Evolutionary conservation across 2,329 filamentous ascomycete species (phyloP).

Genomic region (Colletotrichum sp.): DNA sequence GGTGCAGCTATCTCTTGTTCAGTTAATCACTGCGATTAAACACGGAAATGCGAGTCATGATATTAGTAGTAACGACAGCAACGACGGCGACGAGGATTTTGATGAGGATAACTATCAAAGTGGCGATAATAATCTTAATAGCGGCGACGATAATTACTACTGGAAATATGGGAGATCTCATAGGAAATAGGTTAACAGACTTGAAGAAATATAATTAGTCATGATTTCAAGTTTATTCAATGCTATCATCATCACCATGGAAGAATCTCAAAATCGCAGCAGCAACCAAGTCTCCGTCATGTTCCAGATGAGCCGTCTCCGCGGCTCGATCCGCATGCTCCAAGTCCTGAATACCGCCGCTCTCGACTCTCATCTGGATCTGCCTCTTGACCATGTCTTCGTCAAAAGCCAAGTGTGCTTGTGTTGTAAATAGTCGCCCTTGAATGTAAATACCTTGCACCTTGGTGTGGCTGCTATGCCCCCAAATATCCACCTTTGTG

Average conservation of each 20-base stretch:
- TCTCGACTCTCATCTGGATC: conserved; percentile 62
- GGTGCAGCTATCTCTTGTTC: fast-evolving
- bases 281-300: conserved; percentile 74
- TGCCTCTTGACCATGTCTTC: conserved; percentile 71
- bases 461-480: conserved; percentile 66
- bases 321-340: conserved; percentile 67
- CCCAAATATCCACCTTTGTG: conserved; percentile 60
- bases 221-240: conserved; percentile 23
- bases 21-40: no score
- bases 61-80: no score
- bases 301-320: conserved; percentile 63
- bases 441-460: conserved; percentile 78
- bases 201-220: fast-evolving
- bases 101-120: no score
- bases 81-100: no score
- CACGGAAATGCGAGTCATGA: no score
- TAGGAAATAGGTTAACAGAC: not conserved
- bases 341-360: conserved; percentile 66
- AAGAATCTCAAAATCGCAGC: conserved; percentile 69
- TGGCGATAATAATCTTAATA: no score
- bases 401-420: conserved; percentile 82
- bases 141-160: no score
- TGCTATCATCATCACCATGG: conserved; percentile 50
- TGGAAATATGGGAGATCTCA: no score
- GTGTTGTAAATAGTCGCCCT: conserved; percentile 71